A percentile compares a stretch with the other conserved stretches of the same genome.
These are phyloP conservation scores for Dianthus caryophyllus DNA, from an alignment of 148 eudicot genomes.

Conservation along the genomic window DNA sequence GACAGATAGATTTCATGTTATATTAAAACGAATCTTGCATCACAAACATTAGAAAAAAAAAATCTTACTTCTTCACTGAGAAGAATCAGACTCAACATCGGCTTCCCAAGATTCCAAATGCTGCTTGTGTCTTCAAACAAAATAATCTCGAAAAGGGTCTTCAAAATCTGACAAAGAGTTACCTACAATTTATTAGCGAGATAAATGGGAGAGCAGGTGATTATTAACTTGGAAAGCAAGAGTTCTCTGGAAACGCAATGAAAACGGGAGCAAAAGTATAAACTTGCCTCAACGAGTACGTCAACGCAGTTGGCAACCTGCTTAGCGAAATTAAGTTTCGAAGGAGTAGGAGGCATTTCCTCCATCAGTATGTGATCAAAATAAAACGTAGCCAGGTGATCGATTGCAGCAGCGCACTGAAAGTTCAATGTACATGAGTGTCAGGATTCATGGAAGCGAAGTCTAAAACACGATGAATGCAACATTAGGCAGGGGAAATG, in stretches of 20 bases:
- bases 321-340: slow-evolving; percentile 55
- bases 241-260: not conserved
- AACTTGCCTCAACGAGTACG: slow-evolving; percentile 71
- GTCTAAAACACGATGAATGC: not conserved
- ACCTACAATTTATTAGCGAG: not conserved
- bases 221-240: not conserved
- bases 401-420: slow-evolving; percentile 84
- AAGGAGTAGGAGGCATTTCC: slow-evolving; percentile 68
- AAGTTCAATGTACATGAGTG: slow-evolving; percentile 5
- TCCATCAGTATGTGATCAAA: slow-evolving; percentile 67
- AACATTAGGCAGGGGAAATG: not conserved
- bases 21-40: too few relatives aligned
- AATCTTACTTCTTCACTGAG: slow-evolving; percentile 66
- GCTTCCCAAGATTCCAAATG: slow-evolving; percentile 74
- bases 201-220: not conserved
- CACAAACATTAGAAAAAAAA: not conserved
- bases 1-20: too few relatives aligned
- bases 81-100: slow-evolving; percentile 87
- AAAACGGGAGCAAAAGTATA: not conserved
- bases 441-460: not conserved
- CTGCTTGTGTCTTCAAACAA: slow-evolving; percentile 63
- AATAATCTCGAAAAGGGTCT: slow-evolving; percentile 78
- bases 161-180: slow-evolving; percentile 48
- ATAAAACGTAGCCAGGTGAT: slow-evolving; percentile 81
- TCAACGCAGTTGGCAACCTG: slow-evolving; percentile 69